Percentiles rank a stretch among this genome's conserved stretches.
Evolutionary conservation across 768 basidiomycete genomes (phyloP).

Genomic region (Coprinopsis strossmayeri): DNA sequence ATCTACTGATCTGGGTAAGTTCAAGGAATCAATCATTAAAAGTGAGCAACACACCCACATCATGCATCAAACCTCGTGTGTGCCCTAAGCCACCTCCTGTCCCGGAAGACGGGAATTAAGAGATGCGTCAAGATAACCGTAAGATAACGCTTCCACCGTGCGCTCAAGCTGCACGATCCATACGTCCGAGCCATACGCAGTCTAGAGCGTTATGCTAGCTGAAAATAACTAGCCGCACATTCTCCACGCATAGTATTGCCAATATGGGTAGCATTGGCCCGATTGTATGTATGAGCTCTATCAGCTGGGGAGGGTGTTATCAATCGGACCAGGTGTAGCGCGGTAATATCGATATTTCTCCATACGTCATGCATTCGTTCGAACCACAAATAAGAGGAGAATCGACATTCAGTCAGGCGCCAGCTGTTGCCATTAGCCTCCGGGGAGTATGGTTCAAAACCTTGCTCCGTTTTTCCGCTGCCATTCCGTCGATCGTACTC

Average conservation of each 20-base stretch:
- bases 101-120: neutral
- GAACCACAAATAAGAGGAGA: neutral
- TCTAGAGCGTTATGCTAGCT: neutral
- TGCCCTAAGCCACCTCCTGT: neutral
- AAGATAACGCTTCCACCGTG: neutral
- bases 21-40: neutral
- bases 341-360: neutral
- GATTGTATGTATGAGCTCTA: neutral
- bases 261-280: neutral
- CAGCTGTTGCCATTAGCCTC: neutral
- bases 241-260: neutral
- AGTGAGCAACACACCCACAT: neutral
- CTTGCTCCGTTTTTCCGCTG: conserved; percentile 1
- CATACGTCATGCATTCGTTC: neutral
- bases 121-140: neutral
- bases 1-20: conserved; percentile 2
- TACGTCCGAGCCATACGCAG: neutral
- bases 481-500: conserved; percentile 5
- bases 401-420: neutral
- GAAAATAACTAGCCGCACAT: neutral
- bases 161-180: neutral
- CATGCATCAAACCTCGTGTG: conserved; percentile 3
- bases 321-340: neutral
- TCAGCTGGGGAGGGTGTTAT: neutral
- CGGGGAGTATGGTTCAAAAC: neutral